A percentile compares a stretch with the other conserved stretches of the same genome.
Conservation (phyloP, 495 filamentous ascomycete genomes). For the Hypoxylon lenormandii region DNA sequence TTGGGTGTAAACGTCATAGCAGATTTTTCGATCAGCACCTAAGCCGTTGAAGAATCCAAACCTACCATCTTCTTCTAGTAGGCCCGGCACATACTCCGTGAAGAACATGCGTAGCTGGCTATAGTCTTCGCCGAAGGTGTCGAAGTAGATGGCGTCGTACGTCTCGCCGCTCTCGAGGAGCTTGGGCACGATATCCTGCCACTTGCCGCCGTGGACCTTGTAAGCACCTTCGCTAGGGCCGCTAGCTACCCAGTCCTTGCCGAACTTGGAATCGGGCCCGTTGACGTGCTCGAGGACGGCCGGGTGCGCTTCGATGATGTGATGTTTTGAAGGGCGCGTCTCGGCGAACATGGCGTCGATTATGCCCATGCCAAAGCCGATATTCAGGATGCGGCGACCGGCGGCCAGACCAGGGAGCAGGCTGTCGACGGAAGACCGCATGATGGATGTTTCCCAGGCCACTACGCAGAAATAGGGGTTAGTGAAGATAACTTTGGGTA, state of each 20-base stretch:
- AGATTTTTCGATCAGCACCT: conserved; percentile 89
- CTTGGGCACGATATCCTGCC: conserved; percentile 83
- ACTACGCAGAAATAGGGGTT: conserved; percentile 58
- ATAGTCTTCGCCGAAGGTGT: conserved; percentile 96
- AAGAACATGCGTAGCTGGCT: conserved; percentile 86
- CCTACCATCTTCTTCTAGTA: conserved; percentile 76
- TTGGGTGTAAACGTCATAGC: conserved; percentile 95
- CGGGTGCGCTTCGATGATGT: conserved; percentile 94
- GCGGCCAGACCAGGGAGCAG: conserved; percentile 55
- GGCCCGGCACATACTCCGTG: conserved; percentile 80
- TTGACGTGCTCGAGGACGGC: conserved; percentile 78
- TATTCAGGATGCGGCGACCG: conserved; percentile 81
- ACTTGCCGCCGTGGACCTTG: conserved; percentile 70
- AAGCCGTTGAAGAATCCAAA: conserved; percentile 98
- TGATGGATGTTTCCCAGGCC: conserved; percentile 93
- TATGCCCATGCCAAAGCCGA: conserved; percentile 97
- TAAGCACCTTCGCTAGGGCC: conserved; percentile 57
- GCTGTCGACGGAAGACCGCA: conserved; percentile 76
- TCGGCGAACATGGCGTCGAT: conserved; percentile 84
- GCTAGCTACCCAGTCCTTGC: conserved; percentile 58
- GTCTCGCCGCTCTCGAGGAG: conserved; percentile 75
- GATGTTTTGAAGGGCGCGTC: conserved; percentile 73
- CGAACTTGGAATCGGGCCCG: conserved; percentile 58
- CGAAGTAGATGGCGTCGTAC: conserved; percentile 96
- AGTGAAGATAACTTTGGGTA: not conserved